These are phyloP conservation scores for Chaetomium olivaceum DNA, from an alignment of 2,329 filamentous ascomycete species.

Conservation along the genomic window DNA sequence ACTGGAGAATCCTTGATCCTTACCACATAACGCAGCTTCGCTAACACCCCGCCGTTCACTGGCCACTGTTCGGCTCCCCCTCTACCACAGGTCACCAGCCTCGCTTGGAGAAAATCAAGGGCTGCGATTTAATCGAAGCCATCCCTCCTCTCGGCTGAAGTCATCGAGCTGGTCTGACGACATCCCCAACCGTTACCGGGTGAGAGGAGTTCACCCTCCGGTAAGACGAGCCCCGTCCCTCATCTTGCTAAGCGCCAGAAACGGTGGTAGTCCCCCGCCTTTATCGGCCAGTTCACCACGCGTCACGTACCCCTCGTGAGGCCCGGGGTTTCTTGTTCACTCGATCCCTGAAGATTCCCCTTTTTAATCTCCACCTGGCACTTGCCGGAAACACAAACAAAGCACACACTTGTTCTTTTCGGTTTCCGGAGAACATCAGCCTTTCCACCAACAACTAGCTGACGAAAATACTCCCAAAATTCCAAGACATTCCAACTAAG, in stretches of 20 bases:
- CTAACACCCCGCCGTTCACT: slow-evolving; percentile 34
- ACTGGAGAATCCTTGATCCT: slow-evolving; percentile 35
- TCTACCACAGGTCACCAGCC: slow-evolving; percentile 24
- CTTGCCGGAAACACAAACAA: neutral
- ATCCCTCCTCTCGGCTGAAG: slow-evolving; percentile 33
- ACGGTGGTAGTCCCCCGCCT: slow-evolving; percentile 17
- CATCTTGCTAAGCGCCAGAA: slow-evolving; percentile 24
- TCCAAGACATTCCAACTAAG: slow-evolving; percentile 30
- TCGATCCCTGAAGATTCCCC: neutral
- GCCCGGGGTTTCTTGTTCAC: neutral
- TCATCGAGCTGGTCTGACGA: slow-evolving; percentile 29
- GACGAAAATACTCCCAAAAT: neutral
- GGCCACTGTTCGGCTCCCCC: slow-evolving; percentile 25
- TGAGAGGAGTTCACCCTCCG: slow-evolving; percentile 24
- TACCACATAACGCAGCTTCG: slow-evolving; percentile 35
- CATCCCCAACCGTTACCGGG: slow-evolving; percentile 30
- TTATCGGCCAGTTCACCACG: slow-evolving; percentile 3
- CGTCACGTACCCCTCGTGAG: neutral
- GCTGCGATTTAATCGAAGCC: slow-evolving; percentile 29
- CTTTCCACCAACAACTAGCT: neutral
- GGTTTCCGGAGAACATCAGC: neutral
- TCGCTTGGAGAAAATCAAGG: slow-evolving; percentile 29
- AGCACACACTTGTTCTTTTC: neutral
- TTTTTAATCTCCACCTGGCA: neutral
- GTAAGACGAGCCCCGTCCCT: slow-evolving; percentile 17